These are phyloP conservation scores for Chytriomyces confervae DNA, from an alignment of 192 early-diverging fungal species.

Conservation along the genomic window DNA sequence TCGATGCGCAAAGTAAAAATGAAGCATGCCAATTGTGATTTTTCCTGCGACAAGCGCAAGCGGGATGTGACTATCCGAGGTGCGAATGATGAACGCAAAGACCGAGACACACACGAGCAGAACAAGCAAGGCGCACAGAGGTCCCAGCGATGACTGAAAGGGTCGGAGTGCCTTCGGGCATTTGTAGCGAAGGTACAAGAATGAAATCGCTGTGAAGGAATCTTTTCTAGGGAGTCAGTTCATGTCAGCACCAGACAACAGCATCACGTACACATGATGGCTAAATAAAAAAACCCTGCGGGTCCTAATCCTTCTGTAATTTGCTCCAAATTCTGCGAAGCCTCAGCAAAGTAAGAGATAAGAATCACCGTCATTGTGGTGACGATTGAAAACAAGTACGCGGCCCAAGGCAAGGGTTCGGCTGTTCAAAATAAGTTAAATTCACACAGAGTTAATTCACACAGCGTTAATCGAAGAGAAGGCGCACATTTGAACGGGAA, in stretches of 20 bases:
- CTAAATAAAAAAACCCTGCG: conserved; percentile 6
- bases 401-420: conserved; percentile 6
- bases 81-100: background rate
- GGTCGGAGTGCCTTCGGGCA: conserved; percentile 4
- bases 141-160: conserved; percentile 1
- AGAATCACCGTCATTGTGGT: conserved; percentile 6
- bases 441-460: background rate
- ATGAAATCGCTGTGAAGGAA: conserved; percentile 7
- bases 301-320: conserved; percentile 11
- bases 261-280: conserved; percentile 8
- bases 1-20: conserved; percentile 15
- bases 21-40: conserved; percentile 1
- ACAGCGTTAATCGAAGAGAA: too few species aligned
- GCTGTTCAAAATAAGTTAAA: background rate
- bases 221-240: background rate
- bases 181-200: conserved; percentile 18
- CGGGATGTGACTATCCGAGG: background rate
- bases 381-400: background rate
- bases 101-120: background rate
- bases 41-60: conserved; percentile 7
- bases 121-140: conserved; percentile 18
- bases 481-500: conserved; percentile 4
- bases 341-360: conserved; percentile 16
- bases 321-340: background rate
- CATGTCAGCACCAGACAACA: background rate